These are phyloP conservation scores for Graphiopsis chlorocephala DNA, from an alignment of 2,329 filamentous ascomycete species.

Conservation along the genomic window DNA sequence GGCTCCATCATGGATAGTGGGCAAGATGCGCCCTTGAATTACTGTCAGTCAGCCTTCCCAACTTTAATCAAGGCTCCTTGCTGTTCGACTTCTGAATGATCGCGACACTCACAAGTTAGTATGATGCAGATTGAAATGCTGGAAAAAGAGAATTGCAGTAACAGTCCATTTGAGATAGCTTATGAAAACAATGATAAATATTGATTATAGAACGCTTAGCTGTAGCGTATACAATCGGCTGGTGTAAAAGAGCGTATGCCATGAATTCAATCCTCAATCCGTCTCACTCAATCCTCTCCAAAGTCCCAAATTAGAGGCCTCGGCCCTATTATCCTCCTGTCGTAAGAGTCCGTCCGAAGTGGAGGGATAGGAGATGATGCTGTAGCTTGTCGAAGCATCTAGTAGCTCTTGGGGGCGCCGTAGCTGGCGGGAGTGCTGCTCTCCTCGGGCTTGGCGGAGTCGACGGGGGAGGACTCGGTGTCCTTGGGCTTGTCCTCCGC, in stretches of 20 bases:
- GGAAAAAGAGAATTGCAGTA: neutral
- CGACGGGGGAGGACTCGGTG: neutral
- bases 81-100: neutral
- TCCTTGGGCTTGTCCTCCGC: neutral
- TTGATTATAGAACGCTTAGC: neutral
- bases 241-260: neutral
- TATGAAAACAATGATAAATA: neutral
- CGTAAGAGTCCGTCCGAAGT: neutral
- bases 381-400: neutral
- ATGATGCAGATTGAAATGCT: neutral
- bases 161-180: neutral
- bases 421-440: constrained; percentile 33
- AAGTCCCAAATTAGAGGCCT: neutral
- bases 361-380: neutral
- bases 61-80: neutral
- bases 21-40: neutral
- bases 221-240: neutral
- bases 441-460: constrained; percentile 84
- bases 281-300: neutral
- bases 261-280: neutral
- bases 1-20: neutral
- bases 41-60: neutral
- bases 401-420: neutral
- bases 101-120: neutral
- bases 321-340: neutral